phyloP scores from a whole-genome alignment of 2,329 filamentous ascomycete species.

The Ophiostoma angusticollis region DNA sequence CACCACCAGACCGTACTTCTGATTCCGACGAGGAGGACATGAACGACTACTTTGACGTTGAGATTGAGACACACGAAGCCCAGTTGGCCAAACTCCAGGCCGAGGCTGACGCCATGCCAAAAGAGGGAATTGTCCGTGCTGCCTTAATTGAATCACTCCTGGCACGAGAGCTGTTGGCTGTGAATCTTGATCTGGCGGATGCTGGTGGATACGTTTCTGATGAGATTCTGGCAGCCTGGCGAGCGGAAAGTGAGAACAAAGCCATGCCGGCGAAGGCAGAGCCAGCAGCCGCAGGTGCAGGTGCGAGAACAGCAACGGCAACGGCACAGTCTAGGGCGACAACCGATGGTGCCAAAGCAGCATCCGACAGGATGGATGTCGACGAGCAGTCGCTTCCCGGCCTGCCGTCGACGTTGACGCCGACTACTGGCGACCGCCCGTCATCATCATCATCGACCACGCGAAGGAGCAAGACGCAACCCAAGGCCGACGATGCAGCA shows the following conservation, averaged over 20 bases:
- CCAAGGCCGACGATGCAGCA: constrained; percentile 2
- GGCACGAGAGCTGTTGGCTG: constrained; percentile 32
- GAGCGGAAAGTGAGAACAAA: constrained; percentile 7
- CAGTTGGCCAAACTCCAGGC: constrained; percentile 34
- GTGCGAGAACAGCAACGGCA: not conserved
- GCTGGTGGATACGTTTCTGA: constrained; percentile 31
- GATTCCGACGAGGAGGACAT: constrained; percentile 47
- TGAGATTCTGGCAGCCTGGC: constrained; percentile 16
- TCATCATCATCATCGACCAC: not conserved
- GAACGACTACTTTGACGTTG: constrained; percentile 40
- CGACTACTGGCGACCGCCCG: not conserved
- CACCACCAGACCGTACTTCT: constrained; percentile 20
- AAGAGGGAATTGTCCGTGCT: constrained; percentile 33
- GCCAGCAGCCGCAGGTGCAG: not conserved
- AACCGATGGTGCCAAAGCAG: not conserved
- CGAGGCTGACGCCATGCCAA: constrained; percentile 25
- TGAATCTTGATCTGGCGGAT: constrained; percentile 29
- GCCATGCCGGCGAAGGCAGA: not conserved
- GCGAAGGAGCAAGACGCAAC: not conserved
- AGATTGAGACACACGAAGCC: constrained; percentile 38
- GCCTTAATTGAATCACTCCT: constrained; percentile 33
- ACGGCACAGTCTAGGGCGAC: not conserved
- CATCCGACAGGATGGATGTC: not conserved
- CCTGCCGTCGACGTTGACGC: not conserved
- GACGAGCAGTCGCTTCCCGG: not conserved